phyloP scores from a whole-genome alignment of 768 basidiomycete species.

The Suillus decipiens region DNA sequence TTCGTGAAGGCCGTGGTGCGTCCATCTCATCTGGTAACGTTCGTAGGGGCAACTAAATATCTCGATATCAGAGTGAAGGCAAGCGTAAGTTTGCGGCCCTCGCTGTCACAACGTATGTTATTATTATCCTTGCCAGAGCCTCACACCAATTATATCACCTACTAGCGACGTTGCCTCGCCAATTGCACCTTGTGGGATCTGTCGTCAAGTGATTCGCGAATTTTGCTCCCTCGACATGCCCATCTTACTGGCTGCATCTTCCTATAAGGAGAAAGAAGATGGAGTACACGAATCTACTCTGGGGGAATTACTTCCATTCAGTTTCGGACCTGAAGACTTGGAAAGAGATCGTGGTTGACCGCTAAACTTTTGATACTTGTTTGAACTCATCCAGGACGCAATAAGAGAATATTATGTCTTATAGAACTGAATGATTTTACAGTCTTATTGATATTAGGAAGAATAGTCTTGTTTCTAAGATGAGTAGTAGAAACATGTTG shows the following conservation, averaged over 20 bases:
- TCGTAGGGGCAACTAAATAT: background rate
- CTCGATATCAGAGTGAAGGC: constrained; percentile 69
- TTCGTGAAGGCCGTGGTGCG: constrained; percentile 92
- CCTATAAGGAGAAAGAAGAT: constrained; percentile 47
- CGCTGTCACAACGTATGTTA: constrained; percentile 74
- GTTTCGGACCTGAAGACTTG: constrained; percentile 88
- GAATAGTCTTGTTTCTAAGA: background rate
- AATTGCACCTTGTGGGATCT: constrained; percentile 90
- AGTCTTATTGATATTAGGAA: background rate
- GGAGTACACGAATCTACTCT: constrained; percentile 66
- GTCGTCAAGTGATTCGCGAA: constrained; percentile 88
- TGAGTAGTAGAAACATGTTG: background rate
- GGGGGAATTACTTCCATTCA: constrained; percentile 75
- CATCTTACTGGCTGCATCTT: constrained; percentile 66
- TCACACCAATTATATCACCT: background rate
- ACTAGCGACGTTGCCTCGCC: constrained; percentile 65
- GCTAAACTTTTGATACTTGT: background rate
- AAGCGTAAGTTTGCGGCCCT: constrained; percentile 68
- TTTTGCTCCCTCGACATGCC: constrained; percentile 80
- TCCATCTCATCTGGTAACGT: constrained; percentile 13
- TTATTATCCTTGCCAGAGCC: no score
- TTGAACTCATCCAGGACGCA: background rate
- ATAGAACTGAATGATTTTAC: background rate
- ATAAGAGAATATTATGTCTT: background rate
- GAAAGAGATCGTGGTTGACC: constrained; percentile 29